phyloP scores from a whole-genome alignment of 2,329 filamentous ascomycete genomes.

The Alternaria ventricosa region DNA sequence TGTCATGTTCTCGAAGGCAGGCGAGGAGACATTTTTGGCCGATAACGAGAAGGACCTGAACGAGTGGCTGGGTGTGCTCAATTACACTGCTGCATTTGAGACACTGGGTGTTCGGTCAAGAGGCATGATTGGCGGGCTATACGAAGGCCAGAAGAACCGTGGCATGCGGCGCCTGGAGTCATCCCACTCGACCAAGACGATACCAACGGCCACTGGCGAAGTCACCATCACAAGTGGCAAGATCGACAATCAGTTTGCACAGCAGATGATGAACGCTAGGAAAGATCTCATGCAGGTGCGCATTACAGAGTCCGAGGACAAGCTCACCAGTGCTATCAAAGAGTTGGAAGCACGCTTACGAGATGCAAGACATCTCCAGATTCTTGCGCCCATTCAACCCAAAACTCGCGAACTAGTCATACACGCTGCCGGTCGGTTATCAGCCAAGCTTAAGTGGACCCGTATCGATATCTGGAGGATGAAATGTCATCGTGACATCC shows the following conservation, averaged over 20 bases:
- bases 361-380: slow-evolving; percentile 87
- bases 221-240: slow-evolving; percentile 74
- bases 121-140: slow-evolving; percentile 81
- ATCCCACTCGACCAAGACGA: slow-evolving; percentile 59
- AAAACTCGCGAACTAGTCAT: slow-evolving; percentile 87
- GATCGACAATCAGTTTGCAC: slow-evolving; percentile 81
- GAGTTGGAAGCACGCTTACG: slow-evolving; percentile 82
- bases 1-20: slow-evolving; percentile 79
- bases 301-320: slow-evolving; percentile 82
- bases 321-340: slow-evolving; percentile 73
- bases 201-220: slow-evolving; percentile 75
- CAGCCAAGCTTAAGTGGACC: slow-evolving; percentile 92
- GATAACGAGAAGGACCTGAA: slow-evolving; percentile 92
- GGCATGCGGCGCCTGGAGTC: slow-evolving; percentile 75
- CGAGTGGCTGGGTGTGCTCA: slow-evolving; percentile 94
- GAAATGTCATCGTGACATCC: slow-evolving; percentile 87
- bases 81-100: slow-evolving; percentile 93
- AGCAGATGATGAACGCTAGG: slow-evolving; percentile 83
- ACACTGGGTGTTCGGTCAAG: slow-evolving; percentile 91
- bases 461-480: slow-evolving; percentile 91
- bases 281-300: slow-evolving; percentile 83
- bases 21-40: slow-evolving; percentile 89
- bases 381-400: slow-evolving; percentile 88
- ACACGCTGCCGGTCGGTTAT: slow-evolving; percentile 81
- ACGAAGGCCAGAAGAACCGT: slow-evolving; percentile 79